Evolutionary conservation across 2,329 filamentous ascomycete species (phyloP).

Genomic region (Bipolaris cookei): DNA sequence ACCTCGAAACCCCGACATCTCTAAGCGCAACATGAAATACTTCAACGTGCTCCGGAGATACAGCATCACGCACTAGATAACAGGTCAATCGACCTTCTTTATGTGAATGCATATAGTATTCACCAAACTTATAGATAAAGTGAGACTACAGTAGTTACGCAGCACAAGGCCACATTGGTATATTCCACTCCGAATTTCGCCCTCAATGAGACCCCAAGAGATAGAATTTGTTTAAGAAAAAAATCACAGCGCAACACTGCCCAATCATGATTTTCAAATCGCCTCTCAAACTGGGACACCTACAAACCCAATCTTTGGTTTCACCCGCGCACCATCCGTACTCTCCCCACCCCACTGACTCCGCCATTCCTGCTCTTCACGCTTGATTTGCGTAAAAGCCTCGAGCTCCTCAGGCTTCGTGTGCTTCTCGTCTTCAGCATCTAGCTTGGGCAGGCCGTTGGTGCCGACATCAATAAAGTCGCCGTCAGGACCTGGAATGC

Average conservation of each 20-base stretch:
- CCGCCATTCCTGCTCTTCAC: conserved; percentile 74
- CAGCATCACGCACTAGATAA: too few relatives aligned
- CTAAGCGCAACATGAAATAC: too few relatives aligned
- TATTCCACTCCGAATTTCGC: not conserved
- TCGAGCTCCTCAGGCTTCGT: conserved; percentile 73
- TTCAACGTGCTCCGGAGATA: too few relatives aligned
- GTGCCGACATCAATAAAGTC: conserved; percentile 56
- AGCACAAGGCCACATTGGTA: not conserved
- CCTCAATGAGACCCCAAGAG: not conserved
- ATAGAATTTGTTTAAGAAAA: not conserved
- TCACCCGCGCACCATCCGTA: conserved; percentile 57
- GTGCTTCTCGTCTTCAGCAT: conserved; percentile 69
- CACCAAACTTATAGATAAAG: not conserved
- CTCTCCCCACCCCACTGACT: conserved; percentile 74
- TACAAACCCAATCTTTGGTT: conserved; percentile 56
- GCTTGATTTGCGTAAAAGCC: conserved; percentile 72
- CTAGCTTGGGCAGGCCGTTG: conserved; percentile 67
- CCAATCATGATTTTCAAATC: not conserved
- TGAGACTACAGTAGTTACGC: not conserved
- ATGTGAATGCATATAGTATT: not conserved
- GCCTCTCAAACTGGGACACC: conserved; percentile 55
- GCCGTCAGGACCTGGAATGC: conserved; percentile 65
- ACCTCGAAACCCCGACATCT: too few relatives aligned
- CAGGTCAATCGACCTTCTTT: too few relatives aligned
- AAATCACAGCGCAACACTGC: not conserved